Evolutionary conservation across 129 eudicot genomes (phyloP), one percentile per base, ranked within the genome.

Genomic region (Saposhnikovia divaricata): DNA sequence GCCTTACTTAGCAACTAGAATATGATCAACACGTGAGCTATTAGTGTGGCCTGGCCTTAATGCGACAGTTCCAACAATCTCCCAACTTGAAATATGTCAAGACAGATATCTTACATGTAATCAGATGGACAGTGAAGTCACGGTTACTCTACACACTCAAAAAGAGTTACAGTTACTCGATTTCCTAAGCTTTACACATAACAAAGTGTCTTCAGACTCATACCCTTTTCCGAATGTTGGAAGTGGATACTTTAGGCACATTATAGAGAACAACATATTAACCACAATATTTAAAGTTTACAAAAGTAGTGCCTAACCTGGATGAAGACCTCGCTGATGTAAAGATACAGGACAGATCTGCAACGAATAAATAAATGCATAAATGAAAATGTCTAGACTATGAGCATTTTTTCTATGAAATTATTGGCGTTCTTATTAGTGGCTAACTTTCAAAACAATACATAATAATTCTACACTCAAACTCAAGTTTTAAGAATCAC

Each of bases 281-380:
- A 7, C 7, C 45, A 71, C 27, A 71, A 7, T 19, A 74, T 28
- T 6, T 71, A 78, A 13, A 47, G 74, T 23, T 11, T 0, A n/a
- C 78, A 9, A 74, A 61, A 46, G 69, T 9, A 70, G 77, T 50
- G 61, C 63, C 90, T 50, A 87, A 89, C 93, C 93, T 89, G 93
- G 71, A 86, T 31, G 74, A 82, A 79, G 72, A 88, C 89, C 82
- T 89, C 97, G 70, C 97, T 86, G 82, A 80, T 59, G 83, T 86
- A 91, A 43, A 91, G 84, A 82, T 91, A 86, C 11, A 87, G 75
- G 44, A 80, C 87, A 81, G 82, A 81, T 71, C 97, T 91, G 93
- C 89, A 86, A 71, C 50, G 37, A 68, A n/a, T 8, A 51, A 37
- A 76, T 77, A 74, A 53, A 31, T 14, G 25, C 21, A 68, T 16